Conservation (phyloP, 768 basidiomycete genomes). For the Mycena latifolia region DNA sequence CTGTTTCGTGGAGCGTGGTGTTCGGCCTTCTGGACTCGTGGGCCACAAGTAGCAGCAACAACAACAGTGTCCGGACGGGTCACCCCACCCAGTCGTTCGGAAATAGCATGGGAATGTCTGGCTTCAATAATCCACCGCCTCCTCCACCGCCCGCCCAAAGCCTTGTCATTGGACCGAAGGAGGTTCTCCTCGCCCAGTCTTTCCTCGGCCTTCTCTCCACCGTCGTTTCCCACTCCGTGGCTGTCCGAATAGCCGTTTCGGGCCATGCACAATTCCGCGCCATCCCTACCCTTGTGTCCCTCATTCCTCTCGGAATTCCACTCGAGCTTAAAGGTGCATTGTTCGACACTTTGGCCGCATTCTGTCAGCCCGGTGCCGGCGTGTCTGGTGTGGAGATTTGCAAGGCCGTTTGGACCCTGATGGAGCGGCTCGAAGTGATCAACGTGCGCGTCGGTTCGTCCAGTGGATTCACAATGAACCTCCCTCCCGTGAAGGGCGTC, state of each 20-base stretch:
- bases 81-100: constrained; percentile 58
- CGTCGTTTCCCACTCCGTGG: constrained; percentile 79
- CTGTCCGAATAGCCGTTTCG: constrained; percentile 83
- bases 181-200: constrained; percentile 82
- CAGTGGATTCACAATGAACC: constrained; percentile 54
- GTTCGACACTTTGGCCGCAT: constrained; percentile 84
- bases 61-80: constrained; percentile 53
- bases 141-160: constrained; percentile 52
- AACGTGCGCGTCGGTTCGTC: constrained; percentile 68
- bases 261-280: constrained; percentile 85
- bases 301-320: constrained; percentile 85
- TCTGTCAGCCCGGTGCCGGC: constrained; percentile 86
- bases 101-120: constrained; percentile 36
- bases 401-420: constrained; percentile 83
- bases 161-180: constrained; percentile 71
- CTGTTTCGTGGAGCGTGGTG: constrained; percentile 83
- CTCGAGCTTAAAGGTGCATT: constrained; percentile 92
- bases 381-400: constrained; percentile 82
- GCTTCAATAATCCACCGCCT: constrained; percentile 50
- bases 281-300: constrained; percentile 81
- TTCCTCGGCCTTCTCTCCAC: constrained; percentile 86
- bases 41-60: constrained; percentile 52
- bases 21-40: constrained; percentile 84
- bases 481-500: constrained; percentile 79
- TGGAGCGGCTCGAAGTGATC: constrained; percentile 89